Evolutionary conservation across 495 filamentous ascomycete species (phyloP).

Genomic region (Penicillium paradoxum): DNA sequence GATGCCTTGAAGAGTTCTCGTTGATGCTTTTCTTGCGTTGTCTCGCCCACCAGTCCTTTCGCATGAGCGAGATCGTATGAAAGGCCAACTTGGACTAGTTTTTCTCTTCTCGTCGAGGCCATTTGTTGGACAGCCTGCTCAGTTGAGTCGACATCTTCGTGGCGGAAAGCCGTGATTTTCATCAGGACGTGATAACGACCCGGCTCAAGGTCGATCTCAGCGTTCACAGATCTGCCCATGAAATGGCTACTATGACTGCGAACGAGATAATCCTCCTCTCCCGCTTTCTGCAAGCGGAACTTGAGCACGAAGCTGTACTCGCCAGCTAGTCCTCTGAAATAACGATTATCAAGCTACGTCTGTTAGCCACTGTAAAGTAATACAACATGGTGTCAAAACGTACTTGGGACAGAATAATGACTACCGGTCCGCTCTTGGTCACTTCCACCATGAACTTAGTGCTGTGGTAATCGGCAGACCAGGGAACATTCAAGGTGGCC

Average conservation of each 20-base stretch:
- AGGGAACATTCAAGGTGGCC: slow-evolving; percentile 80
- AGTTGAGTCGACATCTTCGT: slow-evolving; percentile 45
- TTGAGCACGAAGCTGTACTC: slow-evolving; percentile 73
- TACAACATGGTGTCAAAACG: neutral
- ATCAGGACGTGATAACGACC: slow-evolving; percentile 77
- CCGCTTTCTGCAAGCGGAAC: slow-evolving; percentile 78
- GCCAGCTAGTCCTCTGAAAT: slow-evolving; percentile 79
- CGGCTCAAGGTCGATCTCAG: slow-evolving; percentile 75
- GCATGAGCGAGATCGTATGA: slow-evolving; percentile 82
- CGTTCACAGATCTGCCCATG: slow-evolving; percentile 73
- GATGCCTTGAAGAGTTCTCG: slow-evolving; percentile 42
- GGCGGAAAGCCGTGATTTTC: slow-evolving; percentile 67
- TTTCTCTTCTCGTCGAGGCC: slow-evolving; percentile 63
- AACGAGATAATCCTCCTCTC: slow-evolving; percentile 78
- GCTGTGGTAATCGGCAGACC: slow-evolving; percentile 78
- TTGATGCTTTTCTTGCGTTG: slow-evolving; percentile 55
- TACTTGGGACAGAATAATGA: slow-evolving; percentile 73
- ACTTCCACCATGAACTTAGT: slow-evolving; percentile 75
- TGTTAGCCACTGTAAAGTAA: slow-evolving; percentile 2
- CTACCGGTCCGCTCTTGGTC: slow-evolving; percentile 59
- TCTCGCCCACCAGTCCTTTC: slow-evolving; percentile 64
- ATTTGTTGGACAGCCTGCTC: slow-evolving; percentile 65
- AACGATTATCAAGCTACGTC: slow-evolving; percentile 66
- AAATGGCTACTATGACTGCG: slow-evolving; percentile 66
- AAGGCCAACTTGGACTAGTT: slow-evolving; percentile 74